phyloP scores from a whole-genome alignment of 2,329 filamentous ascomycete species.

The Aspergillus pseudoterreus region DNA sequence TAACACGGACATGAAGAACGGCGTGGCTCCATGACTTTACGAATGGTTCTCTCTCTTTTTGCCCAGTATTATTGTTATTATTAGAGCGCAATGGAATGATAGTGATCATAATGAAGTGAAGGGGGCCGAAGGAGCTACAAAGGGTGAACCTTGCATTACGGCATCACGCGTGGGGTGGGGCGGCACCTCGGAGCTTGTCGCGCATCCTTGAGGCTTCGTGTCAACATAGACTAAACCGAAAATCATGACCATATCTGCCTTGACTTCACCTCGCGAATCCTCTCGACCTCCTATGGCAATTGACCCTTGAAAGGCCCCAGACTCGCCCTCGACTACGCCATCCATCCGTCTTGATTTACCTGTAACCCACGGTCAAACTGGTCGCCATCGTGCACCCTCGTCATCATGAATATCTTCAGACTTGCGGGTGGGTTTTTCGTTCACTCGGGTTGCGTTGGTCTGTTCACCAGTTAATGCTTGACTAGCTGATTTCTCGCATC shows the following conservation, averaged over 20 bases:
- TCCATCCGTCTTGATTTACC: neutral
- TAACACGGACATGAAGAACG: too few relatives aligned
- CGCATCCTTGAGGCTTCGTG: conserved; percentile 36
- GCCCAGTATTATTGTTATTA: too few relatives aligned
- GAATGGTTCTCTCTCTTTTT: too few relatives aligned
- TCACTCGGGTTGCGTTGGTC: neutral
- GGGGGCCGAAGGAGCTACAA: neutral
- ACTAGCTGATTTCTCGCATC: conserved; percentile 88
- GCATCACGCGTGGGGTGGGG: conserved; percentile 14
- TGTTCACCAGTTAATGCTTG: conserved; percentile 11
- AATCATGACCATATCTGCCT: neutral
- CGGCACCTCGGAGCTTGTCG: conserved; percentile 8
- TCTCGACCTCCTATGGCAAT: conserved; percentile 4
- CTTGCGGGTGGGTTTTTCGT: conserved; percentile 52
- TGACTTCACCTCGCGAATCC: too few relatives aligned
- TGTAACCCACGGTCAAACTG: conserved; percentile 1
- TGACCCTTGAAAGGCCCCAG: neutral
- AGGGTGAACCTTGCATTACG: conserved; percentile 1
- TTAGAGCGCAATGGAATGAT: too few relatives aligned
- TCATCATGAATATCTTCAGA: conserved; percentile 67
- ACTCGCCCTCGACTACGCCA: neutral
- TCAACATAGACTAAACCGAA: conserved; percentile 28
- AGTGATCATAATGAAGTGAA: too few relatives aligned
- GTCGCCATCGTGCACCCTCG: conserved; percentile 1
- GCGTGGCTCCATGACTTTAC: too few relatives aligned